phyloP scores from a whole-genome alignment of 1,284 basidiomycete species.

The Meripilus lineatus region DNA sequence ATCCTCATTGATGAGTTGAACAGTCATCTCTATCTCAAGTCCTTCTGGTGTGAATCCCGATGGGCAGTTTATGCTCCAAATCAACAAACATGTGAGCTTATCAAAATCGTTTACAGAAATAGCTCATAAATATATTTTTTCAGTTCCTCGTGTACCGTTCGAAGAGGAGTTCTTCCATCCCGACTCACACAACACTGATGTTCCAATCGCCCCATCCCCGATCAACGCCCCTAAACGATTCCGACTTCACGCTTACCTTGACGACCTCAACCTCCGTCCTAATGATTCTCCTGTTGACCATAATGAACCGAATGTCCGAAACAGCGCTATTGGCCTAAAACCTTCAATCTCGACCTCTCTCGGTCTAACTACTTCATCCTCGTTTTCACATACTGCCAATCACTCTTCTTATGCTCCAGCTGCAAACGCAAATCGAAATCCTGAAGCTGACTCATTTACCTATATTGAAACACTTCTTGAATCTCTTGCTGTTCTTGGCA shows the following conservation, averaged over 20 bases:
- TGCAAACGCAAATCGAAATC: conserved; percentile 44
- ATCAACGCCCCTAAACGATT: conserved; percentile 24
- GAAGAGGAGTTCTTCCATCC: conserved; percentile 27
- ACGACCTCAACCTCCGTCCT: conserved; percentile 67
- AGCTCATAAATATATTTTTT: conserved; percentile 9
- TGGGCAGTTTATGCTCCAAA: conserved; percentile 86
- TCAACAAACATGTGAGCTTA: conserved; percentile 67
- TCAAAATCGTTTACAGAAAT: not conserved
- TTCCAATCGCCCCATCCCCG: conserved; percentile 26
- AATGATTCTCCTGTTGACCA: conserved; percentile 78
- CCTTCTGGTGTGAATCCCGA: conserved; percentile 91
- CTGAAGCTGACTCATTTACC: conserved; percentile 89
- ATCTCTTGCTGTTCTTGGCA: conserved; percentile 86
- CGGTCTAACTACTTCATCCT: conserved; percentile 19
- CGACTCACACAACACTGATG: conserved; percentile 34
- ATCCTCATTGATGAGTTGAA: conserved; percentile 96
- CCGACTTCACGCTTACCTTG: conserved; percentile 63
- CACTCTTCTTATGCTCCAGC: conserved; percentile 18
- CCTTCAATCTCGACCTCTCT: conserved; percentile 18
- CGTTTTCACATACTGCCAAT: conserved; percentile 11
- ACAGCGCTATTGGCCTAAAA: conserved; percentile 24
- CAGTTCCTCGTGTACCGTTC: conserved; percentile 57
- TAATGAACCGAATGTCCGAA: conserved; percentile 46
- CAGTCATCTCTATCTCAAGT: conserved; percentile 96
- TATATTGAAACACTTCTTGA: conserved; percentile 96